Conservation (phyloP, 148 eudicot species). For the Nyssa sinensis region DNA sequence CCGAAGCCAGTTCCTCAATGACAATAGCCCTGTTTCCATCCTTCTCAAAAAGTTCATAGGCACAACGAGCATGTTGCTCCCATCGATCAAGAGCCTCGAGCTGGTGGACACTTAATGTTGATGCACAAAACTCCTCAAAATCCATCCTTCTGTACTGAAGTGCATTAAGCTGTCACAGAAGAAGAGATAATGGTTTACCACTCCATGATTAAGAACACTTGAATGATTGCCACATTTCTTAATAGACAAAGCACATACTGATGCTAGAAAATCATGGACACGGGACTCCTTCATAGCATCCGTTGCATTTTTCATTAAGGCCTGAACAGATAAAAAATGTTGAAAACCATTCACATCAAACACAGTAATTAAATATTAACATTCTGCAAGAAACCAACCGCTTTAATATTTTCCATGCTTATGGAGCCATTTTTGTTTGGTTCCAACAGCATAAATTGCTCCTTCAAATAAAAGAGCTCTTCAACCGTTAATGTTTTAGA, state of each 20-base stretch:
- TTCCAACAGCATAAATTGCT: conserved; percentile 74
- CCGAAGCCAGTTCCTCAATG: conserved; percentile 92
- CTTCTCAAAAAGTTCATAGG: conserved; percentile 89
- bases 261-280: conserved; percentile 72
- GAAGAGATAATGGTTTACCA: background rate
- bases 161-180: conserved; percentile 58
- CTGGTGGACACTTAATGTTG: conserved; percentile 82
- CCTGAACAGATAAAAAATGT: conserved; percentile 46
- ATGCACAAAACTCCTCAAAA: conserved; percentile 94
- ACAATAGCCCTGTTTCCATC: conserved; percentile 87
- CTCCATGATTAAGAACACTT: background rate
- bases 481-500: conserved; percentile 87
- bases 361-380: background rate
- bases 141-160: conserved; percentile 88
- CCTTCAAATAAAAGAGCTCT: conserved; percentile 75
- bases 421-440: conserved; percentile 85
- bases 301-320: conserved; percentile 78
- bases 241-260: conserved; percentile 44
- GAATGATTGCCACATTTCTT: background rate
- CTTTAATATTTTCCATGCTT: conserved; percentile 81
- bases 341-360: conserved; percentile 1
- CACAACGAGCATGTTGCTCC: conserved; percentile 93
- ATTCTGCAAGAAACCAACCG: conserved; percentile 40
- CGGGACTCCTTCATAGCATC: conserved; percentile 96
- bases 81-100: conserved; percentile 86